phyloP scores from a whole-genome alignment of 768 basidiomycete species.

The Trametes gibbosa region DNA sequence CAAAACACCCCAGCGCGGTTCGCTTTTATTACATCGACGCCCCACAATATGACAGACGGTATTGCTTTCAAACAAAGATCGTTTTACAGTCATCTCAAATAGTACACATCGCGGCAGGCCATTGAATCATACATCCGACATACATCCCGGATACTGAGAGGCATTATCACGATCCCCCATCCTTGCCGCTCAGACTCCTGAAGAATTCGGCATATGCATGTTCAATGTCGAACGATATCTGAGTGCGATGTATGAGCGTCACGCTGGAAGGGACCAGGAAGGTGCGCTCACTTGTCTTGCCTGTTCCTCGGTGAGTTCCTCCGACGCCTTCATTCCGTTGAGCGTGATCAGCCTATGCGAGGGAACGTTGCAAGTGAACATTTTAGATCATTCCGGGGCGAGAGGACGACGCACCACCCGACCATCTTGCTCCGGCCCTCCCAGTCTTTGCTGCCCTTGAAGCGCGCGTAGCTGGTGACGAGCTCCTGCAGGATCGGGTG shows the following conservation, averaged over 20 bases:
- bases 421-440: constrained; percentile 94
- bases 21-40: neutral
- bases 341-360: constrained; percentile 83
- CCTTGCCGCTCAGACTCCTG: constrained; percentile 58
- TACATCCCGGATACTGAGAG: too few relatives aligned
- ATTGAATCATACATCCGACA: too few relatives aligned
- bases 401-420: constrained; percentile 64
- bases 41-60: neutral
- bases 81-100: too few relatives aligned
- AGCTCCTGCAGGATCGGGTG: constrained; percentile 94
- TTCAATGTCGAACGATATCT: constrained; percentile 97
- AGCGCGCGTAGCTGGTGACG: constrained; percentile 91
- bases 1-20: too few relatives aligned
- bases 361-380: neutral
- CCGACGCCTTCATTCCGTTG: constrained; percentile 95
- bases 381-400: neutral
- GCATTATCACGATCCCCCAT: constrained; percentile 20
- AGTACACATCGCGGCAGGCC: too few relatives aligned
- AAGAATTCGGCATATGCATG: constrained; percentile 95
- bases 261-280: neutral
- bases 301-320: constrained; percentile 94
- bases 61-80: too few relatives aligned
- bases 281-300: constrained; percentile 67
- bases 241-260: neutral
- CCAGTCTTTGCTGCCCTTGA: constrained; percentile 95